A percentile compares a stretch with the other conserved stretches of the same genome.
These are phyloP conservation scores for Exobasidium rhododendri DNA, from an alignment of 1,284 basidiomycete genomes.

Conservation along the genomic window DNA sequence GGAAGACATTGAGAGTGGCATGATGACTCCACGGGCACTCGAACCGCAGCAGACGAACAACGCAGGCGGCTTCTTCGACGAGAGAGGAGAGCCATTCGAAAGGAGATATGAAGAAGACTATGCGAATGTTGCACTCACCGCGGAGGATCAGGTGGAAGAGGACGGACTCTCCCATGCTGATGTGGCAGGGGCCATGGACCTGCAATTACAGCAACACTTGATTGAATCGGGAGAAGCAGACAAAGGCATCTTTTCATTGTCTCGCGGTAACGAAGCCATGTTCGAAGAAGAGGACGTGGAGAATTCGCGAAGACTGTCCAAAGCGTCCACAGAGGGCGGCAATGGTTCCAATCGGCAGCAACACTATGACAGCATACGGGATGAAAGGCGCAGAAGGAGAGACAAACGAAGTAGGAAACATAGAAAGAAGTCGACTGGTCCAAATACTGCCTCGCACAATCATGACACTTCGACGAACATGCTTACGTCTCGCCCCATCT, in stretches of 20 bases:
- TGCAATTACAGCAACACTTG: conserved; percentile 35
- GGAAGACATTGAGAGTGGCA: conserved; percentile 23
- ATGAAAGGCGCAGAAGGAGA: conserved; percentile 16
- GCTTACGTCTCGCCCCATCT: conserved; percentile 42
- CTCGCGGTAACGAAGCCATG: not conserved
- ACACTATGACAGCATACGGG: not conserved
- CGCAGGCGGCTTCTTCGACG: not conserved
- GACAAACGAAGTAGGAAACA: conserved; percentile 6
- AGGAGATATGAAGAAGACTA: not conserved
- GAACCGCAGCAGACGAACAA: not conserved
- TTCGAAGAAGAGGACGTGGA: conserved; percentile 13
- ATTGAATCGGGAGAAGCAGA: conserved; percentile 23
- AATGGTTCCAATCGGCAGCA: not conserved
- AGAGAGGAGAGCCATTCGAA: conserved; percentile 1
- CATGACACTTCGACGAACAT: conserved; percentile 48
- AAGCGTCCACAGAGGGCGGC: not conserved
- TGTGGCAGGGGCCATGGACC: conserved; percentile 37
- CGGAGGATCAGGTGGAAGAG: not conserved
- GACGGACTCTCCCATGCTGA: conserved; percentile 18
- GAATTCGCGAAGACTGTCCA: not conserved
- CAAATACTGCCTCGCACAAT: conserved; percentile 53
- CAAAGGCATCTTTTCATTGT: not conserved
- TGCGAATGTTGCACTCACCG: not conserved
- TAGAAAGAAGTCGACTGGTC: conserved; percentile 16
- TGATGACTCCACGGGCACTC: not conserved